Evolutionary conservation across 495 filamentous ascomycete genomes (phyloP), one percentile per base, ranked within the genome.

Genomic region (Xylaria curta): DNA sequence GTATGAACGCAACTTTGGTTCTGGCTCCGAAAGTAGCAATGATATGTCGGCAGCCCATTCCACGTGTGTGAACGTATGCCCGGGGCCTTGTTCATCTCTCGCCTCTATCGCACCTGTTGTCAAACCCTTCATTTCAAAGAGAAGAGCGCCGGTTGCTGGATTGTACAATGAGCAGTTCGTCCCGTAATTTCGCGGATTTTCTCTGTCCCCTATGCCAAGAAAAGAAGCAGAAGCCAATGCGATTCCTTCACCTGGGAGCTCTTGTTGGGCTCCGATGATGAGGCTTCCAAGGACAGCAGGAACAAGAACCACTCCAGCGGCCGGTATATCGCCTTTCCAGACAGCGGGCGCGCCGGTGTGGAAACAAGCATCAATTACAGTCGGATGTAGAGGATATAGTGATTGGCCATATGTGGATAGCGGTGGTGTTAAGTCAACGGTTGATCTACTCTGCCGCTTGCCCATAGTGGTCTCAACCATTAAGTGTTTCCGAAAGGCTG

Each of bases 341-440:
- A 75, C 46, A 0, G 78, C 53, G 5, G 79, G 65, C 17, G 56
- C 66, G 0, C 76, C 74, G 13, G 77, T 71, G 54, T 85, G 82
- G 12, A 83, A 63, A 62, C 75, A 81, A 13, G 44, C 76, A 47
- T 86, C 84, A 10, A 87, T 68, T 24, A 67, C 70, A 0, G 77
- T 76, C 3, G 85, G 85, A 68, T 87, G 84, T 24, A 87, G 70
- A 10, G 47, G 46, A 51, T 65, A 65, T 5, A 60, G 68, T 9
- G 78, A 79, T 63, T 83, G 76, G 17, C 68, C 72, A 2, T 75
- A 59, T 21, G 47, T 72, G n/a, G 79, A 77, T 21, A 58, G 24
- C 0, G 76, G 76, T 7, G 74, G 61, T 21, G 38, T 42, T 0
- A 71, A 15, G 26, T 42, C 36, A 12, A 75, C 44, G 3, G 4